A percentile compares a stretch with the other conserved stretches of the same genome.
These are phyloP conservation scores for Phaffia australis DNA, from an alignment of 768 basidiomycete species.

Conservation along the genomic window DNA sequence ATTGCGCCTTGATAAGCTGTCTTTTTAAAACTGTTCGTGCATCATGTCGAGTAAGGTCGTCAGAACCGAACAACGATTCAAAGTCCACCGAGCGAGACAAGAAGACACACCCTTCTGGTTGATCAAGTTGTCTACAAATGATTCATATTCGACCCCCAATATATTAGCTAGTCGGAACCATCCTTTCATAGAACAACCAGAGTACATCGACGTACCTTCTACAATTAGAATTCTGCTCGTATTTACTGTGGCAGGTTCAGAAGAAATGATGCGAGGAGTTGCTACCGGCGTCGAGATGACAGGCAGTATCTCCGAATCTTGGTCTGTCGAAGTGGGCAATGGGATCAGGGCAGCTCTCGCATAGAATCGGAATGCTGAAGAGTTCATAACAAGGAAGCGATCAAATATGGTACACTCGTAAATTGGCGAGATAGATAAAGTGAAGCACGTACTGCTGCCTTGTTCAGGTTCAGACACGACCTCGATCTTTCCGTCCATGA, in stretches of 20 bases:
- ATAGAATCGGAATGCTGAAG: constrained; percentile 15
- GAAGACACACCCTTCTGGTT: constrained; percentile 11
- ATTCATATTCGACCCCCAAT: constrained; percentile 4
- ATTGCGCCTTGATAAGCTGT: constrained; percentile 16
- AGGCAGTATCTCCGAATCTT: not conserved
- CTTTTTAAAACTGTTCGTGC: constrained; percentile 2
- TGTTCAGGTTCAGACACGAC: constrained; percentile 30
- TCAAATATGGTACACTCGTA: not conserved
- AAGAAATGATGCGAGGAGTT: too few relatives aligned
- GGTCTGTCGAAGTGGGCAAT: not conserved
- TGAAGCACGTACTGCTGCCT: constrained; percentile 7
- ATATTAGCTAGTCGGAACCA: not conserved
- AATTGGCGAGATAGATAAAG: not conserved
- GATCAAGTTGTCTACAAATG: constrained; percentile 28
- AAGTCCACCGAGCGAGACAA: too few relatives aligned
- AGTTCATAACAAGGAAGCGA: not conserved
- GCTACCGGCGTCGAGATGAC: not conserved
- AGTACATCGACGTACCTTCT: not conserved
- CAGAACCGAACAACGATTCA: not conserved
- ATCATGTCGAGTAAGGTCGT: not conserved
- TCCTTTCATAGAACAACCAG: not conserved
- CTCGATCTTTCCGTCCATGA: constrained; percentile 36
- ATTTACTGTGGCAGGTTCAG: not conserved
- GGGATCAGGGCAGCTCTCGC: constrained; percentile 4
- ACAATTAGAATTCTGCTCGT: constrained; percentile 11